Percentiles rank a stretch among this genome's conserved stretches.
These are phyloP conservation scores for Boletus vermiculosoides DNA, from an alignment of 768 basidiomycete genomes.

Conservation along the genomic window DNA sequence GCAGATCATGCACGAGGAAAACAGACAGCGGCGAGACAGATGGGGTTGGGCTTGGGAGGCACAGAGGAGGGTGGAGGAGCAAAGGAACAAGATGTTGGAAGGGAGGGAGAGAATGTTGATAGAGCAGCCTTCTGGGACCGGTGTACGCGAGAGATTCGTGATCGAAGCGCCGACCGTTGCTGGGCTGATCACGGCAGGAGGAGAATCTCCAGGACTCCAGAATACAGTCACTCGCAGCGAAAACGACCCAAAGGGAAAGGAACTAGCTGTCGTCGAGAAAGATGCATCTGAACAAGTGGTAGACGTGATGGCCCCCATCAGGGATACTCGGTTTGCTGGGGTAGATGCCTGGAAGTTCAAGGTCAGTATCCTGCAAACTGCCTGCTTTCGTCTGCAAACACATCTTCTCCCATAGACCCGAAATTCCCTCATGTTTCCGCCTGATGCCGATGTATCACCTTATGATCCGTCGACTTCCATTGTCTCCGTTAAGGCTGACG, in stretches of 20 bases:
- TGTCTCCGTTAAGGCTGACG: conserved; percentile 32
- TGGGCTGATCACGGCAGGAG: conserved; percentile 49
- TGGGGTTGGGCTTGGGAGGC: conserved; percentile 96
- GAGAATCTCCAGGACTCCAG: conserved; percentile 8
- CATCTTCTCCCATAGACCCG: conserved; percentile 55
- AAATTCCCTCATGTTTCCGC: conserved; percentile 93
- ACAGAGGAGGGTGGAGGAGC: conserved; percentile 73
- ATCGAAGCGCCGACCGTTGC: conserved; percentile 59
- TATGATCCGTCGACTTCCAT: conserved; percentile 49
- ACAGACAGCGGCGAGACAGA: conserved; percentile 71
- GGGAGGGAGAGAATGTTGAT: conserved; percentile 69
- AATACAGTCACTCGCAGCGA: conserved; percentile 23
- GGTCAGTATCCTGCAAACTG: conserved; percentile 36
- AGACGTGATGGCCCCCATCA: conserved; percentile 81
- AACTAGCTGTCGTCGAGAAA: conserved; percentile 23
- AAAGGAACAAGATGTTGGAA: conserved; percentile 63
- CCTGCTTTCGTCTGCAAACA: conserved; percentile 1
- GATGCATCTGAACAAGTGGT: conserved; percentile 32
- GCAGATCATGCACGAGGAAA: conserved; percentile 88
- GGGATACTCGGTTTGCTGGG: conserved; percentile 66
- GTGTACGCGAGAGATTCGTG: conserved; percentile 64
- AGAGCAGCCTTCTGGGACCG: conserved; percentile 59
- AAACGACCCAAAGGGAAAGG: conserved; percentile 25
- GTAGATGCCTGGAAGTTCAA: conserved; percentile 86
- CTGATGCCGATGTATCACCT: conserved; percentile 85